phyloP scores from a whole-genome alignment of 345 rosid genomes.

The Anastatica hierochuntica region DNA sequence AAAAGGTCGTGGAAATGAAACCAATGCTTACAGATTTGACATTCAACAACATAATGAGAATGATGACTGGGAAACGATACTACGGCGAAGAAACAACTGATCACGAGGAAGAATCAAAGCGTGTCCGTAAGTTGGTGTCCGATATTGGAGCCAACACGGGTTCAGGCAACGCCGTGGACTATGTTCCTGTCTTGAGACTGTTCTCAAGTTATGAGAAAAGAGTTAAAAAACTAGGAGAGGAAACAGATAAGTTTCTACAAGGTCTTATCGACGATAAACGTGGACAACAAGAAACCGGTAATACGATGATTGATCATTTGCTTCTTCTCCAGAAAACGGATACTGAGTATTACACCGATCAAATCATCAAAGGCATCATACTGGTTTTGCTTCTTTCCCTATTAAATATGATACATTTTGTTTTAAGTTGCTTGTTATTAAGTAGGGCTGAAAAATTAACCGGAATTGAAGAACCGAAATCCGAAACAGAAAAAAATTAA shows the following conservation, averaged over 20 bases:
- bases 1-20: conserved; percentile 19
- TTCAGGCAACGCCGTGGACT: conserved; percentile 23
- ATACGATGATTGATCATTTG: conserved; percentile 53
- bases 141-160: conserved; percentile 15
- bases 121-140: conserved; percentile 19
- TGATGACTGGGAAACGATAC: conserved; percentile 33
- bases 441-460: no score
- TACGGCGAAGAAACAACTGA: conserved; percentile 22
- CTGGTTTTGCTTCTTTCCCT: conserved; percentile 2
- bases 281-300: conserved; percentile 15
- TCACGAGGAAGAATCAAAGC: conserved; percentile 24
- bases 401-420: neutral
- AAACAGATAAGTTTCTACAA: conserved; percentile 28
- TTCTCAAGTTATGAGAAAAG: conserved; percentile 25
- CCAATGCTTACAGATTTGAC: conserved; percentile 26
- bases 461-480: no score
- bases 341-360: conserved; percentile 40
- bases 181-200: conserved; percentile 28
- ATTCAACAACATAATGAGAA: conserved; percentile 36
- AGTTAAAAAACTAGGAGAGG: conserved; percentile 12
- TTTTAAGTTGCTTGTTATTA: neutral
- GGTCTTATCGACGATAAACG: conserved; percentile 39
- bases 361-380: conserved; percentile 49
- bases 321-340: conserved; percentile 42
- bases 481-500: no score